Evolutionary conservation across 2,329 filamentous ascomycete genomes (phyloP).

Genomic region (Penicillium sp.): DNA sequence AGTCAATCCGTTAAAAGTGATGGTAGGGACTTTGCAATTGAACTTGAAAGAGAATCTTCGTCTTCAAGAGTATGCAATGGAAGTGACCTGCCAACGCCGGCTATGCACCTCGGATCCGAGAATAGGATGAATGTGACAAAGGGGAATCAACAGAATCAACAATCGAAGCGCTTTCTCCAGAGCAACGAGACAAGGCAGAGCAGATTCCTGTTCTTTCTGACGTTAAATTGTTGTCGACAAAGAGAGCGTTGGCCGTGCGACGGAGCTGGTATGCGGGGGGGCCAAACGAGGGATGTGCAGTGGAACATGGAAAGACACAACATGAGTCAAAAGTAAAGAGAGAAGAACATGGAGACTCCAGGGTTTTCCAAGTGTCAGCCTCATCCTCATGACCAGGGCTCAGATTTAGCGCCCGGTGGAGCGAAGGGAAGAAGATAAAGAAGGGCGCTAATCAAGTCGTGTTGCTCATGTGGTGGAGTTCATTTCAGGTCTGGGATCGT

Average conservation of each 20-base stretch:
- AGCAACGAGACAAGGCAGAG: not conserved
- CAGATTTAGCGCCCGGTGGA: not conserved
- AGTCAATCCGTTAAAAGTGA: not conserved
- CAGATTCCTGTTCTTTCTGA: not conserved
- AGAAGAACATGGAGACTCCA: not conserved
- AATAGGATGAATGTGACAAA: conserved; percentile 1
- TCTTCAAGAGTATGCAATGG: conserved; percentile 2
- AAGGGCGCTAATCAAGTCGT: not conserved
- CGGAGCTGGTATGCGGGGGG: conserved; percentile 14
- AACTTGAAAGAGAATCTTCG: not conserved
- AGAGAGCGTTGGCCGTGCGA: conserved; percentile 9
- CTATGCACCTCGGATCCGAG: not conserved
- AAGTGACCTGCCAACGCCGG: conserved; percentile 7
- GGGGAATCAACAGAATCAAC: not conserved
- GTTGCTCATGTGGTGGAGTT: not conserved
- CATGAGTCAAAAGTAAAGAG: not conserved
- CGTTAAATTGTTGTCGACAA: not conserved
- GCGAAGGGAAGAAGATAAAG: not conserved
- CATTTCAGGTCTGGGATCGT: not conserved
- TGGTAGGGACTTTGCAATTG: not conserved
- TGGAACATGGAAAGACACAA: conserved; percentile 3
- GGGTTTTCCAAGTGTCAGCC: conserved; percentile 2
- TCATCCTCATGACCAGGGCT: conserved; percentile 3
- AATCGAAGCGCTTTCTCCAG: not conserved
- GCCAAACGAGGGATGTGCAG: conserved; percentile 6